These are phyloP conservation scores for Bolboschoenoplectus hybrid DNA, from an alignment of 202 grass and related monocot species.

Conservation along the genomic window DNA sequence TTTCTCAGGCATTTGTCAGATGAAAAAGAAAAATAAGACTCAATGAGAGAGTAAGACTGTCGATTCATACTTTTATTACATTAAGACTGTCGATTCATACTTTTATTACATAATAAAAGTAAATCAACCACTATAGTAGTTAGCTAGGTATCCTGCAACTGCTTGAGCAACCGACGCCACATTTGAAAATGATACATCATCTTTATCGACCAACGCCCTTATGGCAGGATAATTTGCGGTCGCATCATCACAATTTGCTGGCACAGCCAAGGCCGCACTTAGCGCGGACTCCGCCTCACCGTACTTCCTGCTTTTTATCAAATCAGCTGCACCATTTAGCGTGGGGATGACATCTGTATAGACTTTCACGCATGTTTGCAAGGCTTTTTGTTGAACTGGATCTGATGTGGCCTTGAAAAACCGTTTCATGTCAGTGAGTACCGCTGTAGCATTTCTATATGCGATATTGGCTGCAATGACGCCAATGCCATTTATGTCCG, in stretches of 20 bases:
- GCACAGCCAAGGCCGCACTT: not conserved
- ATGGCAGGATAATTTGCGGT: not conserved
- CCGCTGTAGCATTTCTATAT: not conserved
- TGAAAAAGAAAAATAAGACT: not conserved
- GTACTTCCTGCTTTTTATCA: not conserved
- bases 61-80: too few species aligned
- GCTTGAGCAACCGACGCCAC: not conserved
- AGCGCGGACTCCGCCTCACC: not conserved
- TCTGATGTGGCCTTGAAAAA: not conserved
- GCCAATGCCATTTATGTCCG: not conserved
- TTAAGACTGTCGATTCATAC: too few species aligned
- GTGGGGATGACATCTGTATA: slow-evolving; percentile 18
- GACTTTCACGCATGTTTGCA: not conserved
- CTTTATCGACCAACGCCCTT: not conserved
- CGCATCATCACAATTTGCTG: not conserved
- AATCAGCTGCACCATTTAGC: not conserved
- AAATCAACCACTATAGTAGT: not conserved
- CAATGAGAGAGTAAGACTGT: not conserved
- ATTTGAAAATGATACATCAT: slow-evolving; percentile 5
- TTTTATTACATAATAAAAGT: not conserved
- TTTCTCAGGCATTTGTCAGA: not conserved
- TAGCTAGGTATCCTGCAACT: not conserved
- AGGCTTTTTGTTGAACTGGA: not conserved
- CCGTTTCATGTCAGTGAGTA: not conserved
- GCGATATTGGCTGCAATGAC: slow-evolving; percentile 1